These are phyloP conservation scores for Zopfia rhizophila DNA, from an alignment of 2,329 filamentous ascomycete genomes.

Conservation along the genomic window DNA sequence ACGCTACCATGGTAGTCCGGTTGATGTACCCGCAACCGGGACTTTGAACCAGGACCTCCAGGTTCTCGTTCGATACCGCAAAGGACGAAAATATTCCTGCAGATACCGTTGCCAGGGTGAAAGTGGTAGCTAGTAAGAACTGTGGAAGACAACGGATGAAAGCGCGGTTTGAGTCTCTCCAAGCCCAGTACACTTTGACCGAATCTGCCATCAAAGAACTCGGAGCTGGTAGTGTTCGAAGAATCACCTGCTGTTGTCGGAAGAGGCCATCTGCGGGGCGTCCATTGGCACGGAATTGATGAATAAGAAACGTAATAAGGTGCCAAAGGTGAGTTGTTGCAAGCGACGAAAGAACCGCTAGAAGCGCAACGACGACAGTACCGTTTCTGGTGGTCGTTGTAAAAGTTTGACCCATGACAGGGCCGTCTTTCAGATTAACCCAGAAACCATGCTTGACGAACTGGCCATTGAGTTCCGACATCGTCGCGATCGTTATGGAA, in stretches of 20 bases:
- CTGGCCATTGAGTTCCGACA: slow-evolving; percentile 4
- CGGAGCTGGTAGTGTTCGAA: slow-evolving; percentile 22
- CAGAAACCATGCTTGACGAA: slow-evolving; percentile 8
- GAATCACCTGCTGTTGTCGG: slow-evolving; percentile 23
- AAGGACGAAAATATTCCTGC: background rate
- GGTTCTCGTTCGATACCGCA: background rate
- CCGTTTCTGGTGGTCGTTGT: slow-evolving; percentile 3
- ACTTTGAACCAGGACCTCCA: slow-evolving; percentile 3
- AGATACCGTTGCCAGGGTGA: background rate
- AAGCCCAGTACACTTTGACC: slow-evolving; percentile 21
- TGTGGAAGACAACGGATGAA: slow-evolving; percentile 1
- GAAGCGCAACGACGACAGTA: slow-evolving; percentile 12
- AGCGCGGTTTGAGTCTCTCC: slow-evolving; percentile 5
- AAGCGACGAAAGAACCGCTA: slow-evolving; percentile 12
- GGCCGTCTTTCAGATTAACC: slow-evolving; percentile 4
- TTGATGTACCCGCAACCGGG: slow-evolving; percentile 6
- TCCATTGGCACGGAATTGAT: slow-evolving; percentile 19
- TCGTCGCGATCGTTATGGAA: slow-evolving; percentile 1
- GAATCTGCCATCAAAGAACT: slow-evolving; percentile 18
- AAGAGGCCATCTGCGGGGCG: slow-evolving; percentile 19
- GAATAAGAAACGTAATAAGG: slow-evolving; percentile 16
- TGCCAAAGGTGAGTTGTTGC: slow-evolving; percentile 21
- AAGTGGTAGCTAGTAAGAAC: background rate
- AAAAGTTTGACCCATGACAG: slow-evolving; percentile 12
- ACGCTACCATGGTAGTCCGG: too few species aligned